Evolutionary conservation across 192 early-diverging fungal genomes (phyloP), one percentile per base, ranked within the genome.

Genomic region (Backusella australiensis): DNA sequence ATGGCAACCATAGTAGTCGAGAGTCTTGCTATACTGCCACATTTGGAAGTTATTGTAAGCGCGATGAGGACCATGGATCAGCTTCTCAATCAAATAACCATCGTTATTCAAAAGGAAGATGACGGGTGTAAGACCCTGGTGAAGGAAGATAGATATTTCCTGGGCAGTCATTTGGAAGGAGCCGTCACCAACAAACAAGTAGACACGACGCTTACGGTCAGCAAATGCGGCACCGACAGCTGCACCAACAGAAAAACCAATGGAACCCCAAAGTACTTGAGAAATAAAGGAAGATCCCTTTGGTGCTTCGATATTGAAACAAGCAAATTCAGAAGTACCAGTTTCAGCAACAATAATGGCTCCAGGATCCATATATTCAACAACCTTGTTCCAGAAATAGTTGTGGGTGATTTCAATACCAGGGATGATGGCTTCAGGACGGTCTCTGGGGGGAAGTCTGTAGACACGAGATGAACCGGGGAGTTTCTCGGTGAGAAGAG

Each of bases 41-140:
- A 80, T 85, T 38, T 80, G 81, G 12, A 82, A 80, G 65, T 82
- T 72, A 69, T 87, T 87, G 67, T 87, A 87, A 4, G 69, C 32
- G 21, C 86, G 81, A 4, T 77, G 15, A 7, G 70, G 59, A 12
- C 85, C 86, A 75, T 87, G 85, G 35, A 87, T 85, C 19, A 80
- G 21, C 29, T 82, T 78, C 44, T 87, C 86, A 74, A 87, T 87
- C 5, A 85, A 76, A 49, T 86, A 87, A 29, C 86, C 86, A 39
- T 87, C 83, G 23, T 87, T 87, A 71, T 87, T 87, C 35, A 87
- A 35, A 19, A 87, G 67, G 65, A 87, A 72, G 19, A 87, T 87
- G 19, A 87, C 80, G n/a, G 86, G 86, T 3, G 75, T 77, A n/a
- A 85, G 68, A 36, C 84, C 84, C 4, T 85, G 75, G 21, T 81